Evolutionary conservation across 805 yeast genomes (phyloP).

Genomic region (Starmerella vitae): DNA sequence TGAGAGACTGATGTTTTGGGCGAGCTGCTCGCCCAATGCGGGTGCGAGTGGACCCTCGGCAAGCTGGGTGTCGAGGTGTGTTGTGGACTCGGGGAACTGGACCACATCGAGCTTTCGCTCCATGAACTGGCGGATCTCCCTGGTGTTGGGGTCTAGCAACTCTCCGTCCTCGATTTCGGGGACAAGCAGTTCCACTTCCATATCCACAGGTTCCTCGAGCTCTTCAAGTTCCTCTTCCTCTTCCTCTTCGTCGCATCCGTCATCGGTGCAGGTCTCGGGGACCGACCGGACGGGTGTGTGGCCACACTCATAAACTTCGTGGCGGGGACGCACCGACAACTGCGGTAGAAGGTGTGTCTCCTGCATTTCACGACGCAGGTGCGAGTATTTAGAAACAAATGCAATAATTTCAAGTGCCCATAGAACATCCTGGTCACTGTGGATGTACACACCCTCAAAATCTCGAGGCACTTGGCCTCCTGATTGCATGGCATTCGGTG

Average conservation of each 20-base stretch:
- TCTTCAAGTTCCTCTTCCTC: background rate
- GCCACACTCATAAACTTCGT: conserved; percentile 6
- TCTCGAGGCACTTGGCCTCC: conserved; percentile 39
- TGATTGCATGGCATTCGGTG: conserved; percentile 28
- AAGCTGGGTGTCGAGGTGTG: background rate
- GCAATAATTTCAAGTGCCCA: conserved; percentile 90
- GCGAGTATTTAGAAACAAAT: conserved; percentile 81
- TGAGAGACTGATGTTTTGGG: background rate
- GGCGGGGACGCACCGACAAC: conserved; percentile 35
- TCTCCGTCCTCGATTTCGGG: background rate
- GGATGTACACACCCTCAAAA: conserved; percentile 61
- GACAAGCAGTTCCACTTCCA: background rate
- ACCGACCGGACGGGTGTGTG: background rate
- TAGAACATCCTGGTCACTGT: conserved; percentile 82
- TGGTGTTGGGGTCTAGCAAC: background rate
- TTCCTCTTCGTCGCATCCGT: background rate
- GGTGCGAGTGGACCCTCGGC: background rate
- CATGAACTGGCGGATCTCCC: background rate
- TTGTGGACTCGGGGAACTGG: background rate
- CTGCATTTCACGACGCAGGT: conserved; percentile 59
- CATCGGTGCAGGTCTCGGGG: background rate
- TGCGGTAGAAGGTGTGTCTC: conserved; percentile 61
- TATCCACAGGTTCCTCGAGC: background rate
- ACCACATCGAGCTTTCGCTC: background rate
- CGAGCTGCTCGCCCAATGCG: background rate